phyloP scores from a whole-genome alignment of 352 stramenopile genomes.

The Phytophthora pluvialis region DNA sequence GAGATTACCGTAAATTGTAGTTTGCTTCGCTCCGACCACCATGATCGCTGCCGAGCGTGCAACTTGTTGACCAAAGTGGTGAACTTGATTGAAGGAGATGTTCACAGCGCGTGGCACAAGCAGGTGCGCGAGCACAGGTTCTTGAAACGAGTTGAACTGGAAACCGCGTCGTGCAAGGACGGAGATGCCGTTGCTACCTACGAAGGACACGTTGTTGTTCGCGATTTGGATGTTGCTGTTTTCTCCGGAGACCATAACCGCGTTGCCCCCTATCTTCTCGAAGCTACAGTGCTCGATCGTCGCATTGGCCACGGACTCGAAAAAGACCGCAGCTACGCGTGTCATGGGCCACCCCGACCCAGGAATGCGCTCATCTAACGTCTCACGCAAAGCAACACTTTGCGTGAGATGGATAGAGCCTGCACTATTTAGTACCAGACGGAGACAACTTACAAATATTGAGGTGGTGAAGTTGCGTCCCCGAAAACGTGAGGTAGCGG shows the following conservation, averaged over 20 bases:
- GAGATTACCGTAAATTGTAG: slow-evolving; percentile 61
- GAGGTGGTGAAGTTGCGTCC: slow-evolving; percentile 62
- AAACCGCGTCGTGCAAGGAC: slow-evolving; percentile 45
- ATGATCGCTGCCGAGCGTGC: slow-evolving; percentile 64
- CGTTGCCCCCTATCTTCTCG: slow-evolving; percentile 74
- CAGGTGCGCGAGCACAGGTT: slow-evolving; percentile 44
- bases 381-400: background rate
- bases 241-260: slow-evolving; percentile 67
- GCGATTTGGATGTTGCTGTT: slow-evolving; percentile 55
- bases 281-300: slow-evolving; percentile 68
- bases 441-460: slow-evolving; percentile 59
- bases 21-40: slow-evolving; percentile 55
- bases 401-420: background rate
- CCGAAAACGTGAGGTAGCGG: slow-evolving; percentile 65
- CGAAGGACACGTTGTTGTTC: slow-evolving; percentile 78
- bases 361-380: slow-evolving; percentile 49
- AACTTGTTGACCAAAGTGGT: slow-evolving; percentile 64
- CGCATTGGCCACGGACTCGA: slow-evolving; percentile 62
- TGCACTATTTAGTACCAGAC: background rate
- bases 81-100: slow-evolving; percentile 79
- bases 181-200: slow-evolving; percentile 59
- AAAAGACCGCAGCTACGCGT: slow-evolving; percentile 62
- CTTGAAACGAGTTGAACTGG: slow-evolving; percentile 46
- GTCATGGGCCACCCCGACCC: slow-evolving; percentile 59
- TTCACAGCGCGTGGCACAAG: slow-evolving; percentile 52